Evolutionary conservation across 305 asterid species (phyloP), one percentile per base, ranked within the genome.

Genomic region (Fraxinus sp.): DNA sequence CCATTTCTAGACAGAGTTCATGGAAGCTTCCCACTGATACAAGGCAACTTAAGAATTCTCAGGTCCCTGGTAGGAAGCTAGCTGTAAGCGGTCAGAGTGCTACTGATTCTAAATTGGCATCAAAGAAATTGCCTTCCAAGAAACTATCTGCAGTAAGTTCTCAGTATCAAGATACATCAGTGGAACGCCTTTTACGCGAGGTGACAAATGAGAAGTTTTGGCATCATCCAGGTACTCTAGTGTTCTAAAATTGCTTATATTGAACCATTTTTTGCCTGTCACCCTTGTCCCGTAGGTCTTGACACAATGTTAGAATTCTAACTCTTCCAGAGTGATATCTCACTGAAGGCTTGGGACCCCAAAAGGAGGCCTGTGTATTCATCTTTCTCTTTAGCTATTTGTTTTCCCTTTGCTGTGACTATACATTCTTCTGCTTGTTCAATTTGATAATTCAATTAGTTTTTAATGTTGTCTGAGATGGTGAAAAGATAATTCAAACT

Each of bases 151-250:
- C 82, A n/a, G 78, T 86, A 71, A 91, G 87, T 86, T 89, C 89
- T 81, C 90, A 59, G 79, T 93, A 92, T 85, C 98, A 92, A 80
- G 98, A 97, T 86, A 87, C 99, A 82, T 95, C 98, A 28, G 97
- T 97, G 81, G 99, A 97, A 85, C 98, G 99, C 49, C 97, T 97
- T 83, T 79, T 93, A 80, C 98, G 98, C 5, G 99, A 97, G 90
- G 99, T 97, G 89, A 97, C 99, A 59, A 93, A 89, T 87, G 98
- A 95, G 84, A 95, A 91, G 83, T 93, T 97, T 86, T 97, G 99
- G 99, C 94, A 89, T 80, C 93, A 90, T 87, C 98, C 99, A 95
- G 98, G 99, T 95, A 93, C 66, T 33, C 16, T 71, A 78, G 84
- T 59, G 32, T 77, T 83, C 18, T 83, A 28, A 76, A 62, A 35